phyloP scores from a whole-genome alignment of 2,329 filamentous ascomycete genomes.

The Colletotrichum tanaceti region DNA sequence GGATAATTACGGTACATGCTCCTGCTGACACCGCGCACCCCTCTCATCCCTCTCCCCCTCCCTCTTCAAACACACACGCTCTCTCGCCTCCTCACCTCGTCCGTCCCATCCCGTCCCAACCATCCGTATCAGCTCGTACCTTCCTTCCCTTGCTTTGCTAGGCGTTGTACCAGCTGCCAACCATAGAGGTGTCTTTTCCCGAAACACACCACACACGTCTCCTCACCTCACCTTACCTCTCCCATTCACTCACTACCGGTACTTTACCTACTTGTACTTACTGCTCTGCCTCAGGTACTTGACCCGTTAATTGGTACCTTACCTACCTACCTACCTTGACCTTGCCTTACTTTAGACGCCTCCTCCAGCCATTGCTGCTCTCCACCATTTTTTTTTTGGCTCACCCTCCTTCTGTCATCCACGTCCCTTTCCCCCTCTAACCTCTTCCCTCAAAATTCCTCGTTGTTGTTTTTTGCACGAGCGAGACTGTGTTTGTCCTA shows the following conservation, averaged over 20 bases:
- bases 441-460: slow-evolving; percentile 23
- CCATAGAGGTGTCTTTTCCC: slow-evolving; percentile 36
- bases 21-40: slow-evolving; percentile 23
- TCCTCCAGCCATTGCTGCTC: slow-evolving; percentile 39
- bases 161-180: slow-evolving; percentile 3
- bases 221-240: slow-evolving; percentile 13
- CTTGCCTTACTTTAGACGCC: slow-evolving; percentile 29
- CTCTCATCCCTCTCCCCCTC: not conserved
- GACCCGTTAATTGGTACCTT: slow-evolving; percentile 1
- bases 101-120: slow-evolving; percentile 23
- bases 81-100: not conserved
- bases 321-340: slow-evolving; percentile 23
- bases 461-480: slow-evolving; percentile 36
- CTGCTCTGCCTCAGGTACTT: slow-evolving; percentile 18
- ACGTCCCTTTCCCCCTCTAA: slow-evolving; percentile 27
- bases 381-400: slow-evolving; percentile 29
- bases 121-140: slow-evolving; percentile 7
- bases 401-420: slow-evolving; percentile 35
- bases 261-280: too few species aligned
- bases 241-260: not conserved
- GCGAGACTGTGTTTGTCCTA: slow-evolving; percentile 36
- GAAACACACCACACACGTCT: slow-evolving; percentile 24
- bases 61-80: not conserved
- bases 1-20: slow-evolving; percentile 17
- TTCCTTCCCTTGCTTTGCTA: not conserved